Evolutionary conservation across 257 asterid species (phyloP).

Genomic region (Fraxinus quadrangulata): DNA sequence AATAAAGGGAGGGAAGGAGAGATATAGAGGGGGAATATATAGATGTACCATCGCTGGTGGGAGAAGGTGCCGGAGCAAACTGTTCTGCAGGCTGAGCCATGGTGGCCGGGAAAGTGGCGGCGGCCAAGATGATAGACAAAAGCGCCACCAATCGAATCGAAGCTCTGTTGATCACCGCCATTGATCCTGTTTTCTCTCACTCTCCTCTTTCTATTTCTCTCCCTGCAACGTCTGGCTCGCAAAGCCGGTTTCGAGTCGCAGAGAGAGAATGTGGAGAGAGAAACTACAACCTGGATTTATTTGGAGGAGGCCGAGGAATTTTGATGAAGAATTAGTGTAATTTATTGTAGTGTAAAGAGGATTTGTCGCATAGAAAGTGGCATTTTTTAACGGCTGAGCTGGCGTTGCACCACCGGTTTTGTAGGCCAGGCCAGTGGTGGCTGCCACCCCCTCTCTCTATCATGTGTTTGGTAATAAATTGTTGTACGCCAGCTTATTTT

Average conservation of each 20-base stretch:
- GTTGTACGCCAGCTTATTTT: background rate
- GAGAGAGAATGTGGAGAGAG: conserved; percentile 44
- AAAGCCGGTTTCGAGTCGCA: conserved; percentile 33
- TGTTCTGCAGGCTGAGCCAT: conserved; percentile 18
- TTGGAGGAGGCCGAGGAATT: background rate
- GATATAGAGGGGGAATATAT: background rate
- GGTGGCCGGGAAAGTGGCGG: conserved; percentile 25
- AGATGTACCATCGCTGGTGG: conserved; percentile 41
- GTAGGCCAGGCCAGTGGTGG: background rate
- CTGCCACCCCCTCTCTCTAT: background rate
- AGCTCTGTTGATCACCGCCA: conserved; percentile 36
- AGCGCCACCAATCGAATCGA: conserved; percentile 27
- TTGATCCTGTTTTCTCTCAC: conserved; percentile 1
- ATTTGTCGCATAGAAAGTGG: background rate
- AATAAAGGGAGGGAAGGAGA: background rate
- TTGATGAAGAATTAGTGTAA: background rate
- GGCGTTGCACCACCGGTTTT: background rate
- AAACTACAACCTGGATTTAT: background rate
- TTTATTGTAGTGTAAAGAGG: background rate
- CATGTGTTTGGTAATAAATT: background rate
- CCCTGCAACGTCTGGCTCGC: conserved; percentile 30
- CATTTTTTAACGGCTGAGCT: background rate
- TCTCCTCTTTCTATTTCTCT: conserved; percentile 14
- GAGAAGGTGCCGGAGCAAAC: conserved; percentile 36
- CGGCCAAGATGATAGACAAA: conserved; percentile 28